Base-by-base conservation (phyloP, 768 basidiomycete genomes). In the Boletus sensibilis region DNA sequence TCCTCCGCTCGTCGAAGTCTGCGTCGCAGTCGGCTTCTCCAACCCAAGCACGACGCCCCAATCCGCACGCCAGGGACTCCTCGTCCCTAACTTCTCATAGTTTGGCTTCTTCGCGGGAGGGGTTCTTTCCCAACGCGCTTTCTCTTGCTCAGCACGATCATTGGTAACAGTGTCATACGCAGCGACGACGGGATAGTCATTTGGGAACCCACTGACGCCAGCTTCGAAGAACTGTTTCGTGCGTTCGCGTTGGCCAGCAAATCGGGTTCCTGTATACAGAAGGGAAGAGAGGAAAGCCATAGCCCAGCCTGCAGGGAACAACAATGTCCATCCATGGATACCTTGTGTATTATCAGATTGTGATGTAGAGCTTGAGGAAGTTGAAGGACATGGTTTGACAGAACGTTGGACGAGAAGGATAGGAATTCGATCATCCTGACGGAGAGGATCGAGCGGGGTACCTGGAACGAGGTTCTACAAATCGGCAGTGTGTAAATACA, bases 271-370 rank as follows among this genome's bases (percentile, higher is more conserved):
- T 0, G 94, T 94, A 69, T 84, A 86, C 4, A 80, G 79, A 48
- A 99, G 80, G 3, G 94, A 95, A 39, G 79, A 79, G 59, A 91
- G 84, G 74, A 98, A 93, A 1, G 94, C 79, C 87, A 94, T 96
- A 0, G 83, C 81, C 94, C 94, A 98, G 13, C 92, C 94, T 1
- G 84, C 77, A 4, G 96, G 96, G 33, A 96, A 69, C 44, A 97
- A 77, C 10, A 99, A 74, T 9, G 87, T 93, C 88, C 92, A 97
- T 38, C 95, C 94, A 63, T 94, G 86, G 31, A 93, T 74, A 1
- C 79, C 75, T 60, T 77, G 75, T 11, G 65, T 69, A 2, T 46
- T 54, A 41, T 72, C 69, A 16, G 70, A 64, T 37, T 56, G 57
- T 9, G 67, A 63, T 16, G 64, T 56, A 39, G 55, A 56, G 16